Evolutionary conservation across 306 rosid genomes (phyloP).

Genomic region (Delonix regia): DNA sequence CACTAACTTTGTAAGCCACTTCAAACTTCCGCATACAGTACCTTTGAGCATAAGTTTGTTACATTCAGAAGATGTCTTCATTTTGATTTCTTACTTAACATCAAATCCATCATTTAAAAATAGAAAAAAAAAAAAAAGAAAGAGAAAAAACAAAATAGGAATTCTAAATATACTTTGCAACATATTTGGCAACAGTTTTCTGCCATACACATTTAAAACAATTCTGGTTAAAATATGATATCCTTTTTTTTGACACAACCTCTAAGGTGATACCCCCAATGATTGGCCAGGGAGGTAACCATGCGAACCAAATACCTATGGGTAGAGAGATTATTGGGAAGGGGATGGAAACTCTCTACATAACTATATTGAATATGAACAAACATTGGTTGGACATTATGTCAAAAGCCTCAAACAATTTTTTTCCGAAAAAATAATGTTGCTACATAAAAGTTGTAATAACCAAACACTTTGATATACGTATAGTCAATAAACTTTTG

Average conservation of each 20-base stretch:
- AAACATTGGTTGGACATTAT: background rate
- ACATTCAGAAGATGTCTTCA: background rate
- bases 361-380: conserved; percentile 10
- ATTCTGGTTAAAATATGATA: conserved; percentile 15
- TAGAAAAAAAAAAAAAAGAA: background rate
- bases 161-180: conserved; percentile 3
- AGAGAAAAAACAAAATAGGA: background rate
- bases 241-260: background rate
- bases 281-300: background rate
- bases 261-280: conserved; percentile 13
- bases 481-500: background rate
- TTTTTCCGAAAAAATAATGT: background rate
- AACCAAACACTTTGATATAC: background rate
- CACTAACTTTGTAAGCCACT: conserved; percentile 24
- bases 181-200: conserved; percentile 15
- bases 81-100: conserved; percentile 14
- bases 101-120: background rate
- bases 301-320: background rate
- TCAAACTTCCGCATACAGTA: conserved; percentile 2
- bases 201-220: conserved; percentile 12
- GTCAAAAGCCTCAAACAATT: conserved; percentile 7
- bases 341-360: background rate
- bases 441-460: background rate
- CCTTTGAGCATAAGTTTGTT: background rate
- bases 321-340: background rate